Evolutionary conservation across 2,329 filamentous ascomycete genomes (phyloP).

Genomic region (Claviceps sp.): DNA sequence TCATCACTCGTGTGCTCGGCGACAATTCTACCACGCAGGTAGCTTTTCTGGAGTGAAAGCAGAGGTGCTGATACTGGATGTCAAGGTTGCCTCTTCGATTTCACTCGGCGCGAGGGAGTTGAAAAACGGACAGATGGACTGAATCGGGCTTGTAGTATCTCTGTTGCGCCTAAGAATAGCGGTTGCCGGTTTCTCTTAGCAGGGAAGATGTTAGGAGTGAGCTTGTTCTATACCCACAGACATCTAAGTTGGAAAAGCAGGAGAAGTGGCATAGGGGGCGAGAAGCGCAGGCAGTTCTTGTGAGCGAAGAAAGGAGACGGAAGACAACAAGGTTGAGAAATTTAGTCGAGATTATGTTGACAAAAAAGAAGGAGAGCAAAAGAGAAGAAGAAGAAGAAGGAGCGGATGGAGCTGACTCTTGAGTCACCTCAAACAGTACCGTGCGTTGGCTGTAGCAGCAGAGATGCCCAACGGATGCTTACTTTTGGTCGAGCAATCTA

Average conservation of each 20-base stretch:
- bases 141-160: background rate
- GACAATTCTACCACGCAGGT: background rate
- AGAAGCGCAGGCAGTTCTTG: background rate
- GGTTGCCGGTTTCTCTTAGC: background rate
- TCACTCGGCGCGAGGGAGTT: background rate
- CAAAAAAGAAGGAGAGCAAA: background rate
- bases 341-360: too few relatives aligned
- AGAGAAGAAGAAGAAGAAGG: background rate
- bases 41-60: background rate
- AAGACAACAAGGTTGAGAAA: background rate
- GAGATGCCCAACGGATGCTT: background rate
- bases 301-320: background rate
- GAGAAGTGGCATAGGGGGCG: background rate
- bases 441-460: background rate
- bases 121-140: background rate
- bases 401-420: background rate
- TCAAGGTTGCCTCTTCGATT: background rate
- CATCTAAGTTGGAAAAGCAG: background rate
- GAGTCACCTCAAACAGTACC: background rate
- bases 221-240: background rate
- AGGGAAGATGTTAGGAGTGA: background rate
- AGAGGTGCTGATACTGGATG: background rate
- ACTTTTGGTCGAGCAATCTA: background rate
- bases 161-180: background rate
- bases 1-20: background rate